Evolutionary conservation across 495 filamentous ascomycete species (phyloP).

Genomic region (Penicillium longicatenatum): DNA sequence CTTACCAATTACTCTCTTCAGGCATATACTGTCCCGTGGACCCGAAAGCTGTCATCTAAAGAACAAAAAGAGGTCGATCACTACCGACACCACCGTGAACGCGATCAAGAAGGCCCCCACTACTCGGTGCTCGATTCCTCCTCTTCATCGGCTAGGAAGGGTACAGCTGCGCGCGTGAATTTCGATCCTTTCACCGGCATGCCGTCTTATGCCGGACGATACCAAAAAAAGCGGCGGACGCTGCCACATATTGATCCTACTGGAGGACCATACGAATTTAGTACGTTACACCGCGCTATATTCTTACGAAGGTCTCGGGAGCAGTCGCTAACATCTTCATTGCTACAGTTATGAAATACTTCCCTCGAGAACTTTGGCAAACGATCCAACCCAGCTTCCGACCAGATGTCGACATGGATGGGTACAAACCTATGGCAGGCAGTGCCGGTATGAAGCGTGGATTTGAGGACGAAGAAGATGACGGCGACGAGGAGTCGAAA

Average conservation of each 20-base stretch:
- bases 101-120: conserved; percentile 57
- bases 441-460: conserved; percentile 37
- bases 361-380: conserved; percentile 57
- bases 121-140: conserved; percentile 58
- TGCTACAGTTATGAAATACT: conserved; percentile 52
- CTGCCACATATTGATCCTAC: conserved; percentile 46
- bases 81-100: conserved; percentile 52
- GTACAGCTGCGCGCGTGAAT: conserved; percentile 38
- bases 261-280: conserved; percentile 34
- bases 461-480: conserved; percentile 52
- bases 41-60: conserved; percentile 31
- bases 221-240: conserved; percentile 54
- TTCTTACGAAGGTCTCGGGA: background rate
- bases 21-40: conserved; percentile 42
- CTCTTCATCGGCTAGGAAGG: conserved; percentile 43
- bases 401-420: conserved; percentile 36
- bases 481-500: conserved; percentile 31
- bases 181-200: conserved; percentile 63
- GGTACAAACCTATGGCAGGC: conserved; percentile 25
- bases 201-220: conserved; percentile 58
- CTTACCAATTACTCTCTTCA: conserved; percentile 8
- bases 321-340: conserved; percentile 11
- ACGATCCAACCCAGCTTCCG: conserved; percentile 52
- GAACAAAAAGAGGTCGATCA: conserved; percentile 46
- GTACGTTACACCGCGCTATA: conserved; percentile 34